Base-by-base conservation (phyloP, 305 asterid species). In the Solanum hybrid region DNA sequence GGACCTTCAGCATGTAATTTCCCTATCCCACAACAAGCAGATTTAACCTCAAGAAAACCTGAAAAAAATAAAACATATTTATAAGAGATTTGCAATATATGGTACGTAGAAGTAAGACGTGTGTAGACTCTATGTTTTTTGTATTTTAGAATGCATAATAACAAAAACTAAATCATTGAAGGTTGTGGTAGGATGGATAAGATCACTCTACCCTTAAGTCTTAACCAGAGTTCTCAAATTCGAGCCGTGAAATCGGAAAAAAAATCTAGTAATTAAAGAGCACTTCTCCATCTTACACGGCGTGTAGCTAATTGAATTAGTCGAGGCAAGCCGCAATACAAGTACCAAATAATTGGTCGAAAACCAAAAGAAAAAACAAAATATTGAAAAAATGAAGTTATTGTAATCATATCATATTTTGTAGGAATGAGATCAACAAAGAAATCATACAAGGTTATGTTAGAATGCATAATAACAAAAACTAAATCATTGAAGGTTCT, bases 1-100 rank as follows among this genome's bases (percentile, higher is more conserved):
- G 95, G 97, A 82, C 92, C 38, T 36, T 88, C 79, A 0, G 97
- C 98, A 76, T 94, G 89, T 91, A 96, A 81, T 91, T 85, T 94
- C 13, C 99, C 98, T 10, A 91, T 75, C 42, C 99, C 98, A 42
- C 98, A 96, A 89, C 99, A 96, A 38, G 98, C 98, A 3, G 92
- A 90, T 84, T 93, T 93, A 31, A 92, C 91, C 93, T 94, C 98
- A 3, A 14, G 88, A 76, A 95, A 94, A 82, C 96, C 99, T 95
- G 77, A 20, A 56, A 88, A 79, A 76, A 71, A 8, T 17, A 4
- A 24, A 6, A 2, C 22, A 7, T 26, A 84, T 26, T 34, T 16
- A 73, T 79, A 11, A 3, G 7, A 26, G 4, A 29, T 10, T 14
- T 31, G n/a, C 34, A 24, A 69, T 24, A 69, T 69, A 14, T 16